phyloP scores from a whole-genome alignment of 768 basidiomycete species.

The Pleurotus ostreatus region DNA sequence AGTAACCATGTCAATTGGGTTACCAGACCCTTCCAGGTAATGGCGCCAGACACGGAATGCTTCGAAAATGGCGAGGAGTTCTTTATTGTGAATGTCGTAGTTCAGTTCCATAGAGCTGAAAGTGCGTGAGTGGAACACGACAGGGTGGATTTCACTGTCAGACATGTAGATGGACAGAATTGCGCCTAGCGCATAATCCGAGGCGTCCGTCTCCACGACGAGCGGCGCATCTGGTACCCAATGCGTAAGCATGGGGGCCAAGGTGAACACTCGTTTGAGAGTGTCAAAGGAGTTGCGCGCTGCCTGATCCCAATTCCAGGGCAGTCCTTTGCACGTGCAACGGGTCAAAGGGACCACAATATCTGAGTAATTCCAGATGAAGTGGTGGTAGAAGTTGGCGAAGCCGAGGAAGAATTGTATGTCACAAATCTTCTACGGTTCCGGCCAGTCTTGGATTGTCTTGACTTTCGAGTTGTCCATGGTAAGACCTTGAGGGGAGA shows the following conservation, averaged over 20 bases:
- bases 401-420: slow-evolving; percentile 15
- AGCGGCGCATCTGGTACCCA: slow-evolving; percentile 11
- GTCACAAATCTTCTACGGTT: no score
- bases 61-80: no score
- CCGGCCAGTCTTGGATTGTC: no score
- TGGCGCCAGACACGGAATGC: no score
- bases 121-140: slow-evolving; percentile 33
- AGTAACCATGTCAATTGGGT: slow-evolving; percentile 23
- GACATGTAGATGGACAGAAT: slow-evolving; percentile 20
- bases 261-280: slow-evolving; percentile 19
- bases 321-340: no score
- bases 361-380: slow-evolving; percentile 25
- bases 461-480: no score
- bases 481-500: no score
- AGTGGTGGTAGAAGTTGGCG: slow-evolving; percentile 28
- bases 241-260: slow-evolving; percentile 20
- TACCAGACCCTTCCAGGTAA: slow-evolving; percentile 19
- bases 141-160: slow-evolving; percentile 25
- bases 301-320: no score
- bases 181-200: slow-evolving; percentile 11
- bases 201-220: slow-evolving; percentile 12
- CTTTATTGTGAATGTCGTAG: slow-evolving; percentile 43
- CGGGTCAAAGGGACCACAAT: no score
- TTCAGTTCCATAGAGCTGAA: slow-evolving; percentile 32
- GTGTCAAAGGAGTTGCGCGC: slow-evolving; percentile 19